A percentile compares a stretch with the other conserved stretches of the same genome.
Evolutionary conservation across 306 rosid species (phyloP).

Genomic region (Prunus mira): DNA sequence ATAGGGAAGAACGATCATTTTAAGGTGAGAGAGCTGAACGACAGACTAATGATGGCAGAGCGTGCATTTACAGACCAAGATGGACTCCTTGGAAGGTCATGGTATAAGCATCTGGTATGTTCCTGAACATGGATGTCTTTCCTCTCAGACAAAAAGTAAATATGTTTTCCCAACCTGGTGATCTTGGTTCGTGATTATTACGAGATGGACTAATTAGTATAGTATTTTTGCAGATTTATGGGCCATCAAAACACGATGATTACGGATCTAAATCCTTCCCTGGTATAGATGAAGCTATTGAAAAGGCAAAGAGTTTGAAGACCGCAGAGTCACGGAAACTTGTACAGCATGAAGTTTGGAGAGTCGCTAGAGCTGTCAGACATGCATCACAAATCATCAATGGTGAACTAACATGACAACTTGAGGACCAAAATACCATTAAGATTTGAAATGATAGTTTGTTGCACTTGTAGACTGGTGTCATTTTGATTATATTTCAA

Average conservation of each 20-base stretch:
- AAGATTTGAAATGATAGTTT: background rate
- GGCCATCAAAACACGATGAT: conserved; percentile 55
- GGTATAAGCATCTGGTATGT: conserved; percentile 77
- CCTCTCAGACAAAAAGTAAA: background rate
- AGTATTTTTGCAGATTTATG: conserved; percentile 44
- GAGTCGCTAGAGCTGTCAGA: conserved; percentile 61
- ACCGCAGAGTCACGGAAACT: conserved; percentile 52
- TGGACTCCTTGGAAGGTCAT: conserved; percentile 61
- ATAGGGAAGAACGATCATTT: conserved; percentile 36
- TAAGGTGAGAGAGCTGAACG: conserved; percentile 62
- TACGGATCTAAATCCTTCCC: conserved; percentile 64
- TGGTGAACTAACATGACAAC: conserved; percentile 46
- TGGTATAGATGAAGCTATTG: conserved; percentile 50
- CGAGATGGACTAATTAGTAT: background rate
- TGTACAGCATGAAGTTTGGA: conserved; percentile 67
- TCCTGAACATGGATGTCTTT: background rate
- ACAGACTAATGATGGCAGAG: conserved; percentile 73
- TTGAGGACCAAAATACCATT: background rate
- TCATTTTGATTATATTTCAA: too few relatives aligned
- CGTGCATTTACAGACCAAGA: conserved; percentile 65
- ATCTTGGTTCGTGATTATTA: background rate
- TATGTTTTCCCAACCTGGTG: background rate
- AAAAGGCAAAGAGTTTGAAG: conserved; percentile 34
- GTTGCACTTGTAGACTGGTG: background rate
- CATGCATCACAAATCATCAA: conserved; percentile 49